Base-by-base conservation (phyloP, 495 filamentous ascomycete species). In the Penicillium canescens region DNA sequence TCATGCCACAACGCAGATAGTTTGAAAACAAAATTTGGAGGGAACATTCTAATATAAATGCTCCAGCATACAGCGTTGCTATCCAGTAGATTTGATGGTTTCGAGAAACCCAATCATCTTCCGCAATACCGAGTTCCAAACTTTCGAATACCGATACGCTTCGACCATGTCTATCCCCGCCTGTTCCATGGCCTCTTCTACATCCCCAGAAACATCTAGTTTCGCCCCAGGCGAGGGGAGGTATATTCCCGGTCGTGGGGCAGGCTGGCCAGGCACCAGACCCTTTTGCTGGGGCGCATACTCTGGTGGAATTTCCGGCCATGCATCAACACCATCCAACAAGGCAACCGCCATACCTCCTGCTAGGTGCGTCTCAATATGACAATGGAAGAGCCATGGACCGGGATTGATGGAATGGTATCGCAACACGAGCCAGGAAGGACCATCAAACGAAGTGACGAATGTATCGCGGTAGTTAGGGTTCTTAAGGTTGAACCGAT, bases 331-430 rank as follows among this genome's bases (percentile, higher is more conserved):
- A 0, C 79, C 80, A 57, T 84, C 80, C 48, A 78, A 56, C 18
- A 82, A 71, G 0, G 67, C 67, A 51, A 81, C 51, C 1, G 67
- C 64, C 72, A 82, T 80, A 7, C 80, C 80, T 3, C 73, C 74
- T 18, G 55, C 39, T 23, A 80, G 50, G 66, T 84, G 80, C 9
- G 68, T 74, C 52, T 76, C 63, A 43, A 82, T 75, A 61, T 84
- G 80, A 46, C 81, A 82, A 59, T 84, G 79, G 38, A 84, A 41
- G 11, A 82, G 56, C 54, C 68, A 82, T 1, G 76, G 66, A 1
- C 78, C 79, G 6, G 78, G 79, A 46, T 79, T 78, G 1, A 65
- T 59, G 12, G 76, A 76, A 20, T 80, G 76, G 47, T 84, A 84
- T 26, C 80, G 60, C 20, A 82, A 54, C 4, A 65, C 77, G 18